These are phyloP conservation scores for Neoboletus magnificus DNA, from an alignment of 768 basidiomycete species.

Conservation along the genomic window DNA sequence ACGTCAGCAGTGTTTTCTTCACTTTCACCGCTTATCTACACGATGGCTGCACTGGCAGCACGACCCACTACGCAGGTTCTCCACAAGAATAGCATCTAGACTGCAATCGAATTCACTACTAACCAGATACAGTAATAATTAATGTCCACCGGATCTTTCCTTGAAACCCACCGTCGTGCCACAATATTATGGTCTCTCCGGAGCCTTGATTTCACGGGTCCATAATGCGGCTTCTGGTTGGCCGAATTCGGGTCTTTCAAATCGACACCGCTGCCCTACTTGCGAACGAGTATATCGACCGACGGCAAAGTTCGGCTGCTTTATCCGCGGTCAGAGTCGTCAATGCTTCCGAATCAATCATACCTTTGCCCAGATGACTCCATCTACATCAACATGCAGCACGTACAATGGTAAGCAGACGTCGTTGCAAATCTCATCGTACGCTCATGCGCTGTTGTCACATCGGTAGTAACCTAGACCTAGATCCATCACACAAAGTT, in stretches of 20 bases:
- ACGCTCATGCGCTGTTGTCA: neutral
- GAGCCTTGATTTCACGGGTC: conserved; percentile 3
- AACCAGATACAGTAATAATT: conserved; percentile 3
- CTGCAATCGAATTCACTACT: neutral
- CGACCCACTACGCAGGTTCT: neutral
- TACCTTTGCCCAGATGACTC: neutral
- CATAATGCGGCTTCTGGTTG: neutral
- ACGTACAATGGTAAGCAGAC: neutral
- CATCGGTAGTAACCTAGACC: neutral
- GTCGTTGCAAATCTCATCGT: conserved; percentile 6
- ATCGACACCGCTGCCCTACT: neutral
- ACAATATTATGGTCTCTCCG: neutral
- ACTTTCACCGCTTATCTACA: neutral
- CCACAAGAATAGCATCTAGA: neutral
- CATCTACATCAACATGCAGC: neutral
- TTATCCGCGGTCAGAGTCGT: neutral
- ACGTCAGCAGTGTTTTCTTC: neutral
- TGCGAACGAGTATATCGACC: neutral
- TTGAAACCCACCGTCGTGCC: conserved; percentile 11
- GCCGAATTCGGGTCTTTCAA: neutral
- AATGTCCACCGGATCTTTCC: conserved; percentile 14
- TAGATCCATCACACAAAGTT: neutral
- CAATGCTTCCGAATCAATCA: neutral
- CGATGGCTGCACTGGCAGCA: neutral
- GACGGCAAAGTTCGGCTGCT: neutral